phyloP scores from a whole-genome alignment of 352 stramenopile species.

The Phytophthora pistaciae region DNA sequence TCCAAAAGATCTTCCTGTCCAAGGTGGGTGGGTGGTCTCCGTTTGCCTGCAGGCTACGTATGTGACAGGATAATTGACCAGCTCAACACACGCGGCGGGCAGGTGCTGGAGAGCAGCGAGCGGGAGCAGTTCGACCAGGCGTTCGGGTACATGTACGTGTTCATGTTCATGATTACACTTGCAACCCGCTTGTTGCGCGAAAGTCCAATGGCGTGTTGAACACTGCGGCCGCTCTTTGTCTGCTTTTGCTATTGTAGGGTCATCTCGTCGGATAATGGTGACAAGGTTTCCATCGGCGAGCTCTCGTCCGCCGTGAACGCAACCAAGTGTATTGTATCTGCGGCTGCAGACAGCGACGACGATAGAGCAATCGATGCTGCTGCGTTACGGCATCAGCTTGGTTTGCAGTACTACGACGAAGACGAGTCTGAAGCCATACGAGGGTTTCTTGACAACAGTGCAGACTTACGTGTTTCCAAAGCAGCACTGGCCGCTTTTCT shows the following conservation, averaged over 20 bases:
- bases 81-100: neutral
- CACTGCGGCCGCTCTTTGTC: neutral
- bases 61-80: neutral
- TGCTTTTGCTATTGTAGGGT: slow-evolving; percentile 20
- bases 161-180: neutral
- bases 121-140: slow-evolving; percentile 36
- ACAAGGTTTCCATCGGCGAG: slow-evolving; percentile 25
- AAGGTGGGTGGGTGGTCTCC: slow-evolving; percentile 30
- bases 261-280: slow-evolving; percentile 16
- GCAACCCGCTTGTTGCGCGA: neutral
- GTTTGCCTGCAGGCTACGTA: neutral
- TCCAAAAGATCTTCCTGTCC: slow-evolving; percentile 53
- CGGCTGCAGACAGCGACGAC: neutral
- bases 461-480: slow-evolving; percentile 15
- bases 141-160: slow-evolving; percentile 33
- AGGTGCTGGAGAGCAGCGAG: slow-evolving; percentile 37
- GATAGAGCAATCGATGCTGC: slow-evolving; percentile 18
- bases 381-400: slow-evolving; percentile 28
- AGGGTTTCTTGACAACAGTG: slow-evolving; percentile 8
- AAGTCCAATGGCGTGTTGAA: neutral
- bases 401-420: slow-evolving; percentile 39
- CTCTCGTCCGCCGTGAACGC: slow-evolving; percentile 15
- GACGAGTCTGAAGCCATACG: slow-evolving; percentile 15
- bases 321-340: neutral
- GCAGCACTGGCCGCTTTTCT: slow-evolving; percentile 27